Base-by-base conservation (phyloP, 2,329 filamentous ascomycete genomes). In the Davidsoniella neocaledoniae region DNA sequence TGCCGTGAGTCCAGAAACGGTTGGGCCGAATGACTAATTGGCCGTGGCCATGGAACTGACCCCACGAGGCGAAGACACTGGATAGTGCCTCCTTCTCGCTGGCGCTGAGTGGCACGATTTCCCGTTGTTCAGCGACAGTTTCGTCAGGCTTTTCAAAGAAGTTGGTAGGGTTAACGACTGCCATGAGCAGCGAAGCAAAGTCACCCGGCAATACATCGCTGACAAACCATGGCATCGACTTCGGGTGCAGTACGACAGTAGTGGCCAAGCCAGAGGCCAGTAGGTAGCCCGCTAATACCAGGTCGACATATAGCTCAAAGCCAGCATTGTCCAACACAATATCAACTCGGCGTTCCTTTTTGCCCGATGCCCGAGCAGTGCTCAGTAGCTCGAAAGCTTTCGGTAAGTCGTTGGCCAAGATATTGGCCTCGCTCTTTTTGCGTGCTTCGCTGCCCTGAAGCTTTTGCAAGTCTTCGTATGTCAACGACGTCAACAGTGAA, bases 201-300 rank as follows among this genome's bases (percentile, higher is more conserved):
- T 98, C 91, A 39, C 70, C 73, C 0, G 90, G 88, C 9, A 94
- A 66, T 3, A 96, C 91, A 59, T 98, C 91, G 1, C 87, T 95
- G 44, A 98, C 91, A 61, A 96, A 98, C 91, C 91, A 98, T 1
- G 91, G 91, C 52, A 98, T 88, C 19, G 79, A 81, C 68, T 98
- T 98, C 47, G 91, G 88, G 60, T 94, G 88, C 8, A 98, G 74
- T 17, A 96, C 79, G 12, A 98, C 73, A 21, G 79, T 78, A 0
- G 88, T 95, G 0, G 91, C 91, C 5, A 98, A 76, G 0, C 83
- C 85, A 0, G 86, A 73, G 0, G 86, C 80, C 5, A 98, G 72
- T 12, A 98, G 72, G 62, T 94, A 98, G 1, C 88, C 90, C 0
- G 86, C 88, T 2, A 98, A 74, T 51, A 96, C 80, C 8, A 98